Base-by-base conservation (phyloP, 2,329 filamentous ascomycete genomes). In the Colletotrichum falcatum region DNA sequence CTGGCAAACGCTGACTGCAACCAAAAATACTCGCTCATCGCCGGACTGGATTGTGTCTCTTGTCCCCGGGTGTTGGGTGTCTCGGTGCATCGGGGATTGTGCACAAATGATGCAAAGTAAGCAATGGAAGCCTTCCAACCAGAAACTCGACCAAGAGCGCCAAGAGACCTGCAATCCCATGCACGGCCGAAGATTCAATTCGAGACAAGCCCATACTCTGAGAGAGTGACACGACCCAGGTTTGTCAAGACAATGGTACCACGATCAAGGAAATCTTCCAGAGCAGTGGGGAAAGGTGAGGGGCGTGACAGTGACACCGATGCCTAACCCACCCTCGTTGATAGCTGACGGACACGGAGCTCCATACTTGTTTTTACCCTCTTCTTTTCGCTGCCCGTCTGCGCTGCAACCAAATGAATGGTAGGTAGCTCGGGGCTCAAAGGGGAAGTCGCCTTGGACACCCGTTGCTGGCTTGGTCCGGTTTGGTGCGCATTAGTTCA, bases 401-500 rank as follows among this genome's bases (percentile, higher is more conserved):
- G 44, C 59, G 33, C 35, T 63, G 59, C 60, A 58, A 67, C 59
- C 30, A 39, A 48, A 58, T 53, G 26, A 44, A 35, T 16, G 53
- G 30, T 7, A 33, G 42, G 42, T 44, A 64, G 30, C 35, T 53
- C 23, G 23, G 35, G 35, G 26, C 65, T 59, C 44, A 44, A 68
- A 68, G 18, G 53, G 65, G 35, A 59, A 59, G 35, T 64, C 53
- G 65, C 60, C 54, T 56, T 63, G 42, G 26, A 51, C 33, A 56
- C 18, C 53, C 54, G 42, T 28, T 44, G 42, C 56, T 59, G 48
- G 39, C 61, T 66, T 61, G 62, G 42, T 58, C 56, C 42, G 66
- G 44, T 30, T 49, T 62, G 63, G 67, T 67, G 23, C 51, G 64
- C 64, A 53, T 67, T 58, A n/a, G 39, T 56, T 63, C 56, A 55